A percentile compares a stretch with the other conserved stretches of the same genome.
phyloP scores from a whole-genome alignment of 495 filamentous ascomycete species.

The Neurospora terricola region DNA sequence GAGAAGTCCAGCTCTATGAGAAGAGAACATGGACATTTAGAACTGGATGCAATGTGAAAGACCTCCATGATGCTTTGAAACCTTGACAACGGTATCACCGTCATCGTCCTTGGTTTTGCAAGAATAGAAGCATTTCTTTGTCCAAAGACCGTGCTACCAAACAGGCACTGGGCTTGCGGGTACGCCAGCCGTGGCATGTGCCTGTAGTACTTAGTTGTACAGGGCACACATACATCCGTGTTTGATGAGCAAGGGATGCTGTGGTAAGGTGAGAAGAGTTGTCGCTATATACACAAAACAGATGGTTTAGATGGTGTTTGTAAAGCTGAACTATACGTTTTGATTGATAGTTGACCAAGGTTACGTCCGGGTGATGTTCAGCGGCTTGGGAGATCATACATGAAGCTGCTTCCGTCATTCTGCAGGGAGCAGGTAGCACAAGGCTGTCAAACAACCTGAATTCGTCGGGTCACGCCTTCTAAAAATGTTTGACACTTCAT shows the following conservation, averaged over 20 bases:
- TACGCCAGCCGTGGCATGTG: neutral
- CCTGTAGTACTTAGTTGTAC: neutral
- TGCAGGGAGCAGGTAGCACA: neutral
- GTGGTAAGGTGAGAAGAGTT: neutral
- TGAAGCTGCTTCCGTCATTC: neutral
- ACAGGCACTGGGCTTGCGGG: neutral
- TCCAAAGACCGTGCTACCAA: neutral
- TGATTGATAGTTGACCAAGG: too few relatives aligned
- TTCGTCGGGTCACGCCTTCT: neutral
- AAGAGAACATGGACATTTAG: neutral
- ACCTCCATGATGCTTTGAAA: neutral
- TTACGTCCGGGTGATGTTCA: neutral
- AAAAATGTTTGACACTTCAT: neutral
- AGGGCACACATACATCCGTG: neutral
- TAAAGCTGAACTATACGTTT: too few relatives aligned
- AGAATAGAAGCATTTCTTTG: neutral
- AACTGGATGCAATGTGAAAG: neutral
- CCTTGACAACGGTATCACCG: neutral
- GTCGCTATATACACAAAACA: neutral
- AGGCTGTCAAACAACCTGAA: neutral
- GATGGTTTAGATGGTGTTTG: neutral
- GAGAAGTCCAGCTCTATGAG: neutral
- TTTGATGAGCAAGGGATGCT: neutral
- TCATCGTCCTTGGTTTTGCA: neutral
- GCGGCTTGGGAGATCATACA: neutral